These are phyloP conservation scores for Gossypium longicalyx DNA, from an alignment of 345 rosid genomes.

Conservation along the genomic window DNA sequence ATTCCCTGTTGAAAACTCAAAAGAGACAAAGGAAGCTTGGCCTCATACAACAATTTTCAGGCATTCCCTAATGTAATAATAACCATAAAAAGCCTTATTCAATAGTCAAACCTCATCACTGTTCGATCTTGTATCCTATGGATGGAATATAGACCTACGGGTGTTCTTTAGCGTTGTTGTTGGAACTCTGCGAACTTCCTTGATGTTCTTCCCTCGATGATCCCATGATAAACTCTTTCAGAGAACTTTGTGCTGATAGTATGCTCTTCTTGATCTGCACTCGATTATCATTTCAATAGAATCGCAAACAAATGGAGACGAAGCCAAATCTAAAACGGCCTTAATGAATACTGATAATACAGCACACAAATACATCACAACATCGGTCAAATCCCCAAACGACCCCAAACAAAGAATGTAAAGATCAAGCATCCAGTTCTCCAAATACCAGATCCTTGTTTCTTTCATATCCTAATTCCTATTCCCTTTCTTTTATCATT, in stretches of 20 bases:
- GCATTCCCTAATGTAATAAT: neutral
- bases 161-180: conserved; percentile 18
- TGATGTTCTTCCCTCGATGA: conserved; percentile 38
- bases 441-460: neutral
- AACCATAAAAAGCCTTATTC: conserved; percentile 7
- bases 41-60: conserved; percentile 1
- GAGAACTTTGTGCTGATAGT: conserved; percentile 48
- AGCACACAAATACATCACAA: neutral
- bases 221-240: conserved; percentile 56
- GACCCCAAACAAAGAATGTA: neutral
- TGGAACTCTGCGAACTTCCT: conserved; percentile 23
- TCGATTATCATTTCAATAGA: neutral
- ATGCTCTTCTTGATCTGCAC: conserved; percentile 68
- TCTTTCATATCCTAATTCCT: too few relatives aligned
- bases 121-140: neutral
- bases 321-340: neutral
- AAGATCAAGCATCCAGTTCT: neutral
- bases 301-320: neutral
- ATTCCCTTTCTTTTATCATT: neutral
- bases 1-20: neutral
- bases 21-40: neutral
- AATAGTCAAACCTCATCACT: neutral
- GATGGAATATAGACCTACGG: conserved; percentile 17
- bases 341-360: neutral
- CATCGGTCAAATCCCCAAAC: neutral